Evolutionary conservation across 495 filamentous ascomycete species (phyloP), one percentile per base, ranked within the genome.

Genomic region (Tuber indicum): DNA sequence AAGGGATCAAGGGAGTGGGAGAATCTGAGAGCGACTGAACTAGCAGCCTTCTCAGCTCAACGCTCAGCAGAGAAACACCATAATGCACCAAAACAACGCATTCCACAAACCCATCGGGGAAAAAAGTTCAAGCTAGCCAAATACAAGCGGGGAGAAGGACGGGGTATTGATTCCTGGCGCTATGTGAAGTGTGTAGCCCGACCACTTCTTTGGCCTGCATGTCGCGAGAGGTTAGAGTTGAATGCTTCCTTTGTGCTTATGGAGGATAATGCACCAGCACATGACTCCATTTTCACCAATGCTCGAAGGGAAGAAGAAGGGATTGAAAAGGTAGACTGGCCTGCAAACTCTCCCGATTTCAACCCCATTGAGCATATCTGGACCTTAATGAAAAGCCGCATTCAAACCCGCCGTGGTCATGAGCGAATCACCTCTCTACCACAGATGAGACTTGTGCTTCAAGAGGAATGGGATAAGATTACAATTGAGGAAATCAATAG

Each of bases 401-500:
- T 75, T 19, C 10, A 71, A 44, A 26, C 45, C 7, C 16, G 21
- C 32, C 14, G 52, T 23, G 73, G 44, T 17, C 23, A 74, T 74
- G 46, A 76, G 26, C 1, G 49, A 49, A 44, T 76, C n/a, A 76
- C 36, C 0, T 26, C 72, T 26, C 21, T 76, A 10, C 36, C 26
- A 39, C 70, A 49, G 12, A 79, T 73, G 41, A 76, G 71, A 42
- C 32, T 14, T 0, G 47, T 47, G 0, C 69, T 77, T 39, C 0
- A 43, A 12, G 72, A 79, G 45, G 72, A 71, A 0, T 79, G 41
- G 69, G 70, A 77, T n/a, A 44, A 21, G 23, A 23, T 79, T 36
- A 79, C 72, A n/a, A 47, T 79, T 45, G 45, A 70, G 45, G 75
- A 79, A 23, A 77, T 77, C 21, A 79, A 79, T 72, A 77, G 7